A percentile compares a stretch with the other conserved stretches of the same genome.
Conservation (phyloP, 2,329 filamentous ascomycete genomes). For the Neodidymelliopsis sp. region DNA sequence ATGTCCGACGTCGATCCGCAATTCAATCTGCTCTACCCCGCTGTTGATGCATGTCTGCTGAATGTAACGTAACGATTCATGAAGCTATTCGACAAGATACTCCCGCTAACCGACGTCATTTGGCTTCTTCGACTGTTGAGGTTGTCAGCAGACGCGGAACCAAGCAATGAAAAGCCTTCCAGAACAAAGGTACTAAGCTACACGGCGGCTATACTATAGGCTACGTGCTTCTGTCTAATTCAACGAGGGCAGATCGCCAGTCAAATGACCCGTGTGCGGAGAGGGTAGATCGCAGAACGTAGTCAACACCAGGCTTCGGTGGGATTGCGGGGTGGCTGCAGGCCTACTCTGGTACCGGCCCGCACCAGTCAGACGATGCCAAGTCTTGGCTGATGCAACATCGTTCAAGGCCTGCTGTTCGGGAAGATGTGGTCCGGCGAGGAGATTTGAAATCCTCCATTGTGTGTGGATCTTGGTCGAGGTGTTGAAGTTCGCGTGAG, state of each 20-base stretch:
- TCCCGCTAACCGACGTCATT: conserved; percentile 32
- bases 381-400: conserved; percentile 3
- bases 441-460: background rate
- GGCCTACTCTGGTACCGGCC: background rate
- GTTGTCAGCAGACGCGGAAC: conserved; percentile 5
- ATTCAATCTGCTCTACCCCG: conserved; percentile 41
- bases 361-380: conserved; percentile 2
- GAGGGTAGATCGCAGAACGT: conserved; percentile 8
- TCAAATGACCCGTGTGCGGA: conserved; percentile 16
- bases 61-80: conserved; percentile 34
- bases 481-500: background rate
- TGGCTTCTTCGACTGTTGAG: conserved; percentile 1
- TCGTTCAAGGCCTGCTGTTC: background rate
- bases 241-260: background rate
- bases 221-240: background rate
- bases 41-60: conserved; percentile 34
- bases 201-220: conserved; percentile 1
- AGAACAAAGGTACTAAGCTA: background rate
- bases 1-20: conserved; percentile 23
- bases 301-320: conserved; percentile 12
- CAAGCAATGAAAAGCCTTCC: background rate
- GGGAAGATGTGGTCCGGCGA: background rate
- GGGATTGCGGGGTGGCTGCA: conserved; percentile 18
- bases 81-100: conserved; percentile 27
- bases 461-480: background rate